Conservation (phyloP, 495 filamentous ascomycete genomes). For the Penicillium dipodomyicola region DNA sequence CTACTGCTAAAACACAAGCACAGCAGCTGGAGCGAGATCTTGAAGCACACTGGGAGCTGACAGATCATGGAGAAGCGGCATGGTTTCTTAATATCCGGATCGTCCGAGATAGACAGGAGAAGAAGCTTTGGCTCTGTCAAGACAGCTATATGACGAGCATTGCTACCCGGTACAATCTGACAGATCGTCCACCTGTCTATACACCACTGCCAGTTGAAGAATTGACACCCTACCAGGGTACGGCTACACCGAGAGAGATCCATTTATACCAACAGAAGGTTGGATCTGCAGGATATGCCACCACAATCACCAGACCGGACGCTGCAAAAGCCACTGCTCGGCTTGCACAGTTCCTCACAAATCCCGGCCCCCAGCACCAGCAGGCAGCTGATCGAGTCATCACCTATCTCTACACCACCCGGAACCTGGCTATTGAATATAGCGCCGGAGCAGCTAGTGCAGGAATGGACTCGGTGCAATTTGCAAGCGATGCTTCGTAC, state of each 20-base stretch:
- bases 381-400: too few relatives aligned
- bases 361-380: slow-evolving; percentile 9
- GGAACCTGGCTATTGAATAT: too few relatives aligned
- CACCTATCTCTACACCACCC: too few relatives aligned
- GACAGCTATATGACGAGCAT: slow-evolving; percentile 23
- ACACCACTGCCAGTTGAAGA: slow-evolving; percentile 4
- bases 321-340: slow-evolving; percentile 11
- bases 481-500: slow-evolving; percentile 20
- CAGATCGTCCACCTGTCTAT: neutral
- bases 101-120: slow-evolving; percentile 9
- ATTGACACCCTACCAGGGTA: neutral
- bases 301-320: slow-evolving; percentile 24
- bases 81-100: slow-evolving; percentile 25
- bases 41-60: slow-evolving; percentile 9
- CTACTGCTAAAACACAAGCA: neutral
- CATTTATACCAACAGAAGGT: slow-evolving; percentile 25
- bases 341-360: slow-evolving; percentile 24
- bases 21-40: slow-evolving; percentile 6
- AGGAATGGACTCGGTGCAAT: neutral
- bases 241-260: slow-evolving; percentile 3
- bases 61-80: slow-evolving; percentile 12
- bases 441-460: too few relatives aligned
- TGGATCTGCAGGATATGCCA: slow-evolving; percentile 26
- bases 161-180: slow-evolving; percentile 16
- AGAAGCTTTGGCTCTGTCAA: slow-evolving; percentile 22